Percentiles rank a stretch among this genome's conserved stretches.
These are phyloP conservation scores for Penicillium herquei DNA, from an alignment of 495 filamentous ascomycete species.

Conservation along the genomic window DNA sequence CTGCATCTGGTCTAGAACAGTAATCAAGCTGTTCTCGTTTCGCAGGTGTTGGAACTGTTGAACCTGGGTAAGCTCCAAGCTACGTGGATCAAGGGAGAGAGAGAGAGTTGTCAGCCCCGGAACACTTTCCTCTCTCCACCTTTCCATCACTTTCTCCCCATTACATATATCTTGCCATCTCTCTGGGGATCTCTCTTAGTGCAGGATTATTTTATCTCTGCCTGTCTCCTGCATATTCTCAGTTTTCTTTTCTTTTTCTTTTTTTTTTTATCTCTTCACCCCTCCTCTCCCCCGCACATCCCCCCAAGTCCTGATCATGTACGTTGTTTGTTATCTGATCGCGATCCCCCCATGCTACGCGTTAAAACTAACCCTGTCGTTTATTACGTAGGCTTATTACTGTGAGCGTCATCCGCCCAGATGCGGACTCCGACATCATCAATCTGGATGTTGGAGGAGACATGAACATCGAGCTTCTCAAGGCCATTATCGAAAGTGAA, in stretches of 20 bases:
- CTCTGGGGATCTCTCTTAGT: background rate
- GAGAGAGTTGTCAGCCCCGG: background rate
- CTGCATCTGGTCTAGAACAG: constrained; percentile 8
- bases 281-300: background rate
- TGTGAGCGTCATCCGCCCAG: constrained; percentile 74
- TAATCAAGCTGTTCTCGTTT: background rate
- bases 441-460: constrained; percentile 79
- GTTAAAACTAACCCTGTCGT: background rate
- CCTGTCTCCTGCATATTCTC: background rate
- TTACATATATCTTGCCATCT: background rate
- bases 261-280: constrained; percentile 1
- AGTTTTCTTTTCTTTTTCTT: background rate
- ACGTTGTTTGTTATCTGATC: background rate
- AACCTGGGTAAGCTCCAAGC: background rate
- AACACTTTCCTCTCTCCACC: constrained; percentile 6
- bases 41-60: background rate
- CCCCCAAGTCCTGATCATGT: background rate
- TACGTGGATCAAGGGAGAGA: constrained; percentile 10
- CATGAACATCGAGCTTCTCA: constrained; percentile 84
- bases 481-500: constrained; percentile 74
- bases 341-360: background rate
- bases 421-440: constrained; percentile 74
- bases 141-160: background rate
- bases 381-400: constrained; percentile 67
- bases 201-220: background rate